Base-by-base conservation (phyloP, 2,329 filamentous ascomycete genomes). In the Dactylellina parvicollis region DNA sequence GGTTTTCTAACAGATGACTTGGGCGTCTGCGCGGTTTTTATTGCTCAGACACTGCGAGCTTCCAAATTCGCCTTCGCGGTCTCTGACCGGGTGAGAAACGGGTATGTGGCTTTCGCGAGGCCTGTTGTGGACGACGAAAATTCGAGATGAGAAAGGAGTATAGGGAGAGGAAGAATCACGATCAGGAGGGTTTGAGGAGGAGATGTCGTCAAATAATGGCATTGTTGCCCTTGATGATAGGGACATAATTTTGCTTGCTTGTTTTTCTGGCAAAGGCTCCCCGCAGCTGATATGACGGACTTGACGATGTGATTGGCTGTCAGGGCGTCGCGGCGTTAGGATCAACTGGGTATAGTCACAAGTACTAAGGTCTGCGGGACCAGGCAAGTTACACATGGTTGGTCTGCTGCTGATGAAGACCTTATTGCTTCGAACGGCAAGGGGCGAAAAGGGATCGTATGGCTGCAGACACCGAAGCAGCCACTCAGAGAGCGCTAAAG, bases 321-420 rank as follows among this genome's bases (percentile, higher is more conserved):
- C 42, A 47, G 16, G 26, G 67, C 30, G 38, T 50, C 20, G 49
- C 28, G 46, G 67, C 57, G 59, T 72, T 72, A 64, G 52, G 36
- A 65, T 65, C 59, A 65, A 65, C 61, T 72, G 38, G 67, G 67
- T 24, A 47, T 72, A 65, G 60, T 72, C 67, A 64, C 59, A 65
- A 47, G 55, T 59, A 26, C 30, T 12, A 67, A 52, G 49, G 36
- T 52, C 49, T 32, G 49, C 49, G 49, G 49, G 28, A 57, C 52
- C 36, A 42, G 36, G 52, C 12, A 7, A 56, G 52, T 56, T 59
- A 59, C 55, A 55, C 55, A 69, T 69, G 62, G 62, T 67, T 60
- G 61, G 61, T 46, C 61, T 54, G 60, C 50, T 66, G 30, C 32
- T 20, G 7, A 4, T 18, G 36, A 8, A n/a, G 26, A 16, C 42